phyloP scores from a whole-genome alignment of 2,329 filamentous ascomycete genomes.

The Balansia obtecta region DNA sequence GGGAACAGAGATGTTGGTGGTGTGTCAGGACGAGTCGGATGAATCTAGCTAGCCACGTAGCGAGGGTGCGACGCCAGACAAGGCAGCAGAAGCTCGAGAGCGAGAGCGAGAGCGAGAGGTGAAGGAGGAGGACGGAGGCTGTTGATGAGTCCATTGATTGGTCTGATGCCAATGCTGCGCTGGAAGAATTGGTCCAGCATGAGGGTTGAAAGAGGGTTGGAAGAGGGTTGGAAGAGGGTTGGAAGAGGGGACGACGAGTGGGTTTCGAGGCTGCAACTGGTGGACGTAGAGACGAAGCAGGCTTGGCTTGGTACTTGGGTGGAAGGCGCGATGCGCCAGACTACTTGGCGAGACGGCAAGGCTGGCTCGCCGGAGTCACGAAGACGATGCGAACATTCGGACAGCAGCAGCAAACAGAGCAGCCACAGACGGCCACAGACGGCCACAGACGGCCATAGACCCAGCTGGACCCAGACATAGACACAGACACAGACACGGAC shows the following conservation, averaged over 20 bases:
- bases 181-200: slow-evolving; percentile 5
- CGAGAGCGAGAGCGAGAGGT: background rate
- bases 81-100: background rate
- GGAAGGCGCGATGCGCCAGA: background rate
- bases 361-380: background rate
- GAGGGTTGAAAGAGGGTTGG: slow-evolving; percentile 3
- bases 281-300: background rate
- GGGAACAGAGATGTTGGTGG: background rate
- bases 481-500: no score
- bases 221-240: background rate
- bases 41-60: slow-evolving; percentile 3
- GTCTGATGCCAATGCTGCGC: slow-evolving; percentile 2
- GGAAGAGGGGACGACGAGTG: slow-evolving; percentile 4
- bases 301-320: background rate
- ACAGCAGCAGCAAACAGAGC: no score
- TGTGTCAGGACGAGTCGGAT: slow-evolving; percentile 3
- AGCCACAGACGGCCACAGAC: no score
- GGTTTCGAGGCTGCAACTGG: slow-evolving; percentile 5
- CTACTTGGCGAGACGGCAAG: background rate
- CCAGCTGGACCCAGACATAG: no score
- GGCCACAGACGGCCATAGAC: no score
- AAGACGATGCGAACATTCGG: no score
- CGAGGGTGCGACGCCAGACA: background rate
- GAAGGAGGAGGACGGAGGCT: background rate
- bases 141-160: slow-evolving; percentile 5